These are phyloP conservation scores for Fraxinus quadrangulata DNA, from an alignment of 257 asterid genomes.

Conservation along the genomic window DNA sequence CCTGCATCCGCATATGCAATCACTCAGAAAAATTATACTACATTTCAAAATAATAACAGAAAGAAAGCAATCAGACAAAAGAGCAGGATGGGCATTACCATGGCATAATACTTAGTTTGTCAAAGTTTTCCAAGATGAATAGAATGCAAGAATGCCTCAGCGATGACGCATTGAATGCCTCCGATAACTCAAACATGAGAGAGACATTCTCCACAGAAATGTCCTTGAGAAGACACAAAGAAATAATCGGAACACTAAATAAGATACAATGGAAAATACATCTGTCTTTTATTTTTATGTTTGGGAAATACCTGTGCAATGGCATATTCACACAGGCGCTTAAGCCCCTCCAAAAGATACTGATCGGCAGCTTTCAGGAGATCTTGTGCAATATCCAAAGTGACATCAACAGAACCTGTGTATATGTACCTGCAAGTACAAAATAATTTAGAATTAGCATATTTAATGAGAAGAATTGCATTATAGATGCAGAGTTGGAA, in stretches of 20 bases:
- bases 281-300: background rate
- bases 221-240: slow-evolving; percentile 52
- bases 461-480: background rate
- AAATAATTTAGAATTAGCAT: slow-evolving; percentile 14
- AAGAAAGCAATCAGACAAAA: background rate
- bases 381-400: slow-evolving; percentile 84
- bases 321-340: slow-evolving; percentile 86
- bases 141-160: slow-evolving; percentile 79
- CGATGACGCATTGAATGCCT: slow-evolving; percentile 81
- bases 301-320: slow-evolving; percentile 70
- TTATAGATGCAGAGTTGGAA: background rate
- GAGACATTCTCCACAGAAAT: slow-evolving; percentile 80
- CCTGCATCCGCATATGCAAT: slow-evolving; percentile 47
- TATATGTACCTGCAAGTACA: slow-evolving; percentile 68
- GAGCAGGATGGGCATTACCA: slow-evolving; percentile 51
- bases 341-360: slow-evolving; percentile 96
- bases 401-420: slow-evolving; percentile 88
- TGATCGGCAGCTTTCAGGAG: slow-evolving; percentile 96
- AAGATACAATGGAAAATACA: background rate
- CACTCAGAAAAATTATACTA: background rate
- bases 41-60: background rate
- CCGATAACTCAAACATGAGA: slow-evolving; percentile 88
- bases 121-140: slow-evolving; percentile 75
- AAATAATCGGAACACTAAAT: slow-evolving; percentile 32
- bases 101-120: slow-evolving; percentile 60